phyloP scores from a whole-genome alignment of 2,329 filamentous ascomycete genomes.

The Scedosporium dehoogii region DNA sequence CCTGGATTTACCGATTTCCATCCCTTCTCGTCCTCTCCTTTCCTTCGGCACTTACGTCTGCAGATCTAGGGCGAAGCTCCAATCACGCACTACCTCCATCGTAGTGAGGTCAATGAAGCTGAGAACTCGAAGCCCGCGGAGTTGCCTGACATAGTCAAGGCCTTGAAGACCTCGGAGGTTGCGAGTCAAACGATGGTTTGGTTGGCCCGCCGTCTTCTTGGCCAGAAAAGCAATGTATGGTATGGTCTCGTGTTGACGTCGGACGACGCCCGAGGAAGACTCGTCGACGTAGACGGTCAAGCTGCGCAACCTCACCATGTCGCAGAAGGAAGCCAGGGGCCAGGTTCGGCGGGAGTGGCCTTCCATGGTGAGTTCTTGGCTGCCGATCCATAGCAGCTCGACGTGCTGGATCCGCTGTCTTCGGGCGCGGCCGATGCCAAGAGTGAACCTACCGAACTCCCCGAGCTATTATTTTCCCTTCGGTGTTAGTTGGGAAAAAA shows the following conservation, averaged over 20 bases:
- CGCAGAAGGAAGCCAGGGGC: constrained; percentile 22
- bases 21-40: not conserved
- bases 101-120: constrained; percentile 29
- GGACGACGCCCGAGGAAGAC: constrained; percentile 16
- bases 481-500: not conserved
- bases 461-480: constrained; percentile 22
- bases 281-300: constrained; percentile 32
- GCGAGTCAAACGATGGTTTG: constrained; percentile 26
- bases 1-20: not conserved
- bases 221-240: constrained; percentile 16
- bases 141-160: constrained; percentile 29
- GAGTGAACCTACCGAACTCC: constrained; percentile 37
- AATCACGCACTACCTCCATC: constrained; percentile 17
- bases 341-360: constrained; percentile 28
- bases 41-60: not conserved
- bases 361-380: constrained; percentile 19
- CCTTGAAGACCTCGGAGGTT: constrained; percentile 32
- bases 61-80: constrained; percentile 17
- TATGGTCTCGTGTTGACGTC: constrained; percentile 25
- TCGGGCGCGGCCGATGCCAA: constrained; percentile 26
- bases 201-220: constrained; percentile 23
- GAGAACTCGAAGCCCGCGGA: constrained; percentile 32
- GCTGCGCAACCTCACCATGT: constrained; percentile 28
- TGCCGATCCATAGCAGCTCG: constrained; percentile 32
- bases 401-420: constrained; percentile 33